A percentile compares a stretch with the other conserved stretches of the same genome.
Conservation (phyloP, 768 basidiomycete genomes). For the Calocera viscosa region DNA sequence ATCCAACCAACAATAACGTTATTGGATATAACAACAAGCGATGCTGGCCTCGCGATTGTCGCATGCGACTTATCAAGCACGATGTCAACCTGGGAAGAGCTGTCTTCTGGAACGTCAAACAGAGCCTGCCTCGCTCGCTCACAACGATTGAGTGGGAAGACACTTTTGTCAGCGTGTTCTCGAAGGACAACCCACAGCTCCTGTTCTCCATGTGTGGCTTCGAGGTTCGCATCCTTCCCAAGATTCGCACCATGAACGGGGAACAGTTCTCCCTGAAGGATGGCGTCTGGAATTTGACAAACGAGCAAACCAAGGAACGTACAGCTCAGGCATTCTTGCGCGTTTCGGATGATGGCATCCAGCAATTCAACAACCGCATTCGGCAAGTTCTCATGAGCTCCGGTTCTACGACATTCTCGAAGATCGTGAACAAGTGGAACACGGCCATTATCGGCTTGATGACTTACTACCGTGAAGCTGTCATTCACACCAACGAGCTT, state of each 20-base stretch:
- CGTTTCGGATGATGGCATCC: constrained; percentile 92
- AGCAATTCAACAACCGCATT: constrained; percentile 96
- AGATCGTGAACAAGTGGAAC: constrained; percentile 98
- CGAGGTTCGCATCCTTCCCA: constrained; percentile 92
- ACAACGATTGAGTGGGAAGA: constrained; percentile 99
- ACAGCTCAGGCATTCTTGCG: constrained; percentile 97
- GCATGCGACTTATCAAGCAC: constrained; percentile 98
- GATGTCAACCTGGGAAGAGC: constrained; percentile 97
- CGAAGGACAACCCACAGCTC: constrained; percentile 92
- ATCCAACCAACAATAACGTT: constrained; percentile 97
- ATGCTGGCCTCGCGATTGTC: constrained; percentile 98
- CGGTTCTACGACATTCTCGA: constrained; percentile 95
- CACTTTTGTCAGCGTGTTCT: constrained; percentile 92
- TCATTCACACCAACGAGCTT: constrained; percentile 93
- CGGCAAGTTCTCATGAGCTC: constrained; percentile 97
- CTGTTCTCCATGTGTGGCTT: constrained; percentile 99
- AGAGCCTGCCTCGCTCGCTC: constrained; percentile 83
- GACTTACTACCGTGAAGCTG: constrained; percentile 97
- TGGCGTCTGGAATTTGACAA: constrained; percentile 92
- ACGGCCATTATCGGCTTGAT: constrained; percentile 89
- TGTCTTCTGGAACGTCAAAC: constrained; percentile 99
- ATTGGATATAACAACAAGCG: constrained; percentile 99
- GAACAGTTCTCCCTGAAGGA: constrained; percentile 96
- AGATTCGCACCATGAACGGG: constrained; percentile 87
- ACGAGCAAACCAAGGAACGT: constrained; percentile 93